Conservation (phyloP, 202 grass and related monocot species). For the Alloteropsis angusta region DNA sequence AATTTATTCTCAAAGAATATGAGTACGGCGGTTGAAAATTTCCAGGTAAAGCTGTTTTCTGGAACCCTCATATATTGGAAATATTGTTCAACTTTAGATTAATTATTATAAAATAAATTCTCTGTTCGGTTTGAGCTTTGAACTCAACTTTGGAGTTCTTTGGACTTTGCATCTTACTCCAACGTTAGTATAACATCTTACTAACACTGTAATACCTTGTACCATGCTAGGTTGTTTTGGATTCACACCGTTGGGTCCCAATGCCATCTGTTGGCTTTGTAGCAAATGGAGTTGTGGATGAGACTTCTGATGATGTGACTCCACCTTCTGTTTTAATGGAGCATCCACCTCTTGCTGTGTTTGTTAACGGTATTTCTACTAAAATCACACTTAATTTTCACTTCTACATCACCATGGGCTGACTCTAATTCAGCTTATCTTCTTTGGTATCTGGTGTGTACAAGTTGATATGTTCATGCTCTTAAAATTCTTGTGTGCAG, state of each 20-base stretch:
- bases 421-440: neutral
- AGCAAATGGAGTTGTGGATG: constrained; percentile 76
- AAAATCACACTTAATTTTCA: neutral
- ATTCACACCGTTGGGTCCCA: constrained; percentile 91
- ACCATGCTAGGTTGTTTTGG: constrained; percentile 62
- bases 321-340: constrained; percentile 97
- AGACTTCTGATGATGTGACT: constrained; percentile 67
- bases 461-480: constrained; percentile 1
- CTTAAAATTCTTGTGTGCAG: constrained; percentile 31
- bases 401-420: neutral
- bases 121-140: neutral
- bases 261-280: constrained; percentile 98
- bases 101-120: neutral
- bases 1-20: constrained; percentile 97
- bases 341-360: constrained; percentile 88
- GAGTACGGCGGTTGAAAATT: constrained; percentile 77
- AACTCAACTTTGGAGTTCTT: neutral
- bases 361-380: constrained; percentile 73
- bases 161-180: neutral
- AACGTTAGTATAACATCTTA: neutral
- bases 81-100: neutral
- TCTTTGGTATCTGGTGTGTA: neutral
- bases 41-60: constrained; percentile 55
- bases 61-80: neutral
- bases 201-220: neutral